Base-by-base conservation (phyloP, 2,329 filamentous ascomycete genomes). In the Cordyceps pruinosa region DNA sequence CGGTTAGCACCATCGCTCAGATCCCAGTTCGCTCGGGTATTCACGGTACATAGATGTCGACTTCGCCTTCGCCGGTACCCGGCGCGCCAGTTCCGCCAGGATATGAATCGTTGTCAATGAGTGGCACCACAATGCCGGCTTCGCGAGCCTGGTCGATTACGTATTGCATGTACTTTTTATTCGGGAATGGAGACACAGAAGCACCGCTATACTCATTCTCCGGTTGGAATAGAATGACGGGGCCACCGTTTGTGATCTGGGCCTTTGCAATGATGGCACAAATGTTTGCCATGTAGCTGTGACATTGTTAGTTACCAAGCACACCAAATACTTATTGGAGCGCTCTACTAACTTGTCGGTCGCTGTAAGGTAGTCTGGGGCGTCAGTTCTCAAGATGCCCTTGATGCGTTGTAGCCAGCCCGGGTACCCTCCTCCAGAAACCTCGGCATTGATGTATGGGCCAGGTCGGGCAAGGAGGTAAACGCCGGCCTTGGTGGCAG, bases 161-260 rank as follows among this genome's bases (percentile, higher is more conserved):
- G 61, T 87, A 85, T 56, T 83, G 77, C 70, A 92, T 83, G 66
- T 92, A 94, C 0, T 78, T 75, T 0, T 78, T 76, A 63, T 90
- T 84, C 0, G 86, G 86, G 61, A 87, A 89, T 0, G 71, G 69
- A 3, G 79, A 72, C 2, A 73, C 73, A 4, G 73, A 70, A 1
- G 75, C 76, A 19, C 74, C 70, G 1, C 80, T 84, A 66, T 93
- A 92, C 68, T 94, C 90, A 61, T 94, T 95, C 68, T 95, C 90
- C 0, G 88, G 86, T 68, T 95, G 90, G 42, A 88, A 79, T 1
- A 93, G 73, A 59, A 95, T 89, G 8, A 95, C 79, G 0, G 89
- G 89, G 0, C 90, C 90, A 0, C 88, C 89, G 53, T 92, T 89
- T 1, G 88, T 93, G 65, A 95, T 92, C 64, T 94, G 89, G 0